phyloP scores from a whole-genome alignment of 2,329 filamentous ascomycete species.

The Aspergillus awamori region DNA sequence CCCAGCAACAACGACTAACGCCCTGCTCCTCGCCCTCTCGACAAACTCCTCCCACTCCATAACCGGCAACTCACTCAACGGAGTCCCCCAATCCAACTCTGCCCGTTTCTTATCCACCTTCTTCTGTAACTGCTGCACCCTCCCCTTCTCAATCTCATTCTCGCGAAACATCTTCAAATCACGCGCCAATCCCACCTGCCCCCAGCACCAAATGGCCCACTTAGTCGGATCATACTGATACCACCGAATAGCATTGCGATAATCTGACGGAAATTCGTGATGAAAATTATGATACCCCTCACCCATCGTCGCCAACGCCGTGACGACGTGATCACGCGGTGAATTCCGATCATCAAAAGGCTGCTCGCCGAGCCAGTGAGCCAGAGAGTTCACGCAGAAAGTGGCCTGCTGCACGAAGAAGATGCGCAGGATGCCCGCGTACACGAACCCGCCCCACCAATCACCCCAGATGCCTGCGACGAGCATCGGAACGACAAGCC shows the following conservation, averaged over 20 bases:
- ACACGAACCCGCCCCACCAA: constrained; percentile 21
- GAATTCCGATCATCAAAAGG: constrained; percentile 21
- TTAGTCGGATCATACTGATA: constrained; percentile 23
- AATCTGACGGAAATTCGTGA: constrained; percentile 23
- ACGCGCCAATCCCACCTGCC: constrained; percentile 16
- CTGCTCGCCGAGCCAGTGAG: constrained; percentile 51
- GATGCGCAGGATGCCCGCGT: constrained; percentile 72
- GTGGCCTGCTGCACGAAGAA: constrained; percentile 80
- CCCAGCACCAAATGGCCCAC: constrained; percentile 22
- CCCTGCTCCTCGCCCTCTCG: not conserved
- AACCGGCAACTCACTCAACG: constrained; percentile 11
- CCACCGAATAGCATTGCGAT: constrained; percentile 22
- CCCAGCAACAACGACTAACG: constrained; percentile 14
- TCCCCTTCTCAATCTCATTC: constrained; percentile 22
- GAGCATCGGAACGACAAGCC: constrained; percentile 12
- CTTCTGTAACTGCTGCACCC: constrained; percentile 19
- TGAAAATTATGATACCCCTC: constrained; percentile 27
- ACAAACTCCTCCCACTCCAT: constrained; percentile 19
- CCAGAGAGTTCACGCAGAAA: constrained; percentile 79
- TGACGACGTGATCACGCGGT: constrained; percentile 18
- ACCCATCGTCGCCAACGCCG: constrained; percentile 15
- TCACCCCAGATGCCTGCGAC: constrained; percentile 19
- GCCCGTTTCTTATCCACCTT: constrained; percentile 8
- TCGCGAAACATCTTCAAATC: constrained; percentile 15
- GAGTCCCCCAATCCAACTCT: constrained; percentile 16